phyloP scores from a whole-genome alignment of 1,284 basidiomycete species.

The Trichosporon sp. region DNA sequence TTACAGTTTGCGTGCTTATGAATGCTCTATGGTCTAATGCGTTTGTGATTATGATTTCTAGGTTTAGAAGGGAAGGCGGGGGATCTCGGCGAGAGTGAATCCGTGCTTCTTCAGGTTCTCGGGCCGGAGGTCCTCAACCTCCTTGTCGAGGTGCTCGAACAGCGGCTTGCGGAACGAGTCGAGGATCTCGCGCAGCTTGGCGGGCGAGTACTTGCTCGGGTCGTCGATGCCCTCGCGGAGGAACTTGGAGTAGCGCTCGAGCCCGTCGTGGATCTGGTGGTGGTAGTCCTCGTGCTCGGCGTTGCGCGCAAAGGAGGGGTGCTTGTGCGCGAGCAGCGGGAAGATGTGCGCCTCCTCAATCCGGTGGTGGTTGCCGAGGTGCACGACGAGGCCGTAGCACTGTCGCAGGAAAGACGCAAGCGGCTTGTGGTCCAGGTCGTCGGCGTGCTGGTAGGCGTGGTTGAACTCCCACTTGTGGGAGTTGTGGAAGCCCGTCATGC shows the following conservation, averaged over 20 bases:
- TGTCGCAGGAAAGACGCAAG: constrained; percentile 19
- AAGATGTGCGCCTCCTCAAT: constrained; percentile 65
- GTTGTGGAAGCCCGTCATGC: constrained; percentile 25
- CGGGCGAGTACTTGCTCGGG: constrained; percentile 63
- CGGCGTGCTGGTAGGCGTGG: constrained; percentile 24
- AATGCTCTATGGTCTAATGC: no score
- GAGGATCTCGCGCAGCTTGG: constrained; percentile 64
- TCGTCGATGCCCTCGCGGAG: constrained; percentile 61
- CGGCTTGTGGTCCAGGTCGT: constrained; percentile 17
- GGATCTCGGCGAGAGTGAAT: constrained; percentile 66
- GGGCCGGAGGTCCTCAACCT: constrained; percentile 66
- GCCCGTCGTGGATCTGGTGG: constrained; percentile 66
- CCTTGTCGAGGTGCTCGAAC: constrained; percentile 68
- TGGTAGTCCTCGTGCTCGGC: constrained; percentile 64
- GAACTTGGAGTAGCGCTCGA: constrained; percentile 62
- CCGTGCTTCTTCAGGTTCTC: constrained; percentile 66
- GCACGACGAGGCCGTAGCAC: constrained; percentile 45
- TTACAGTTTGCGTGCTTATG: neutral
- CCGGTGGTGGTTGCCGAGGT: constrained; percentile 68
- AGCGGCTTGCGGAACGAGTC: constrained; percentile 67
- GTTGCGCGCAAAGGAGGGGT: constrained; percentile 63
- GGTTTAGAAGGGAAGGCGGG: constrained; percentile 59
- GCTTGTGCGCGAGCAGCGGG: constrained; percentile 65
- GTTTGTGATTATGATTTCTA: neutral
- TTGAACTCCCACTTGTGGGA: constrained; percentile 22